phyloP scores from a whole-genome alignment of 305 asterid species.

The Plantago coronopus region DNA sequence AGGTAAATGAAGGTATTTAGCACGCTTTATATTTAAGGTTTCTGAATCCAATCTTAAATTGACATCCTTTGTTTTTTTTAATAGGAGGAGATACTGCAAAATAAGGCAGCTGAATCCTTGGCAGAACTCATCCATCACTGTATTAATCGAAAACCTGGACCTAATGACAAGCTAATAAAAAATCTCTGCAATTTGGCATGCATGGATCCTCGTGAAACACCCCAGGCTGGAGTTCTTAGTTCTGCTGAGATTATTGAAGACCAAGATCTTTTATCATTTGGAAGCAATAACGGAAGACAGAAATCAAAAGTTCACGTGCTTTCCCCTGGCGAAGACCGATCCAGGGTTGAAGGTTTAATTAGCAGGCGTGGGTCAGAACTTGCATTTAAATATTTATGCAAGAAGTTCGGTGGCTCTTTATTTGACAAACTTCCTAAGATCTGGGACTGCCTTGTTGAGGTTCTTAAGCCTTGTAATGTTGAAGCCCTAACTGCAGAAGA shows the following conservation, averaged over 20 bases:
- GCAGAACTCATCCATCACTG: constrained; percentile 89
- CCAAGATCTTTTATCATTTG: constrained; percentile 74
- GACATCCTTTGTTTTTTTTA: constrained; percentile 27
- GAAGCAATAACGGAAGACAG: constrained; percentile 51
- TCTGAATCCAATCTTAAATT: constrained; percentile 27
- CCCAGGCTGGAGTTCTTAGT: constrained; percentile 79
- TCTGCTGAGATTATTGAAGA: constrained; percentile 88
- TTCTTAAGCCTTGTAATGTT: constrained; percentile 70
- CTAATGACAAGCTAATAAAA: constrained; percentile 89
- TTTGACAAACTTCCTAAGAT: constrained; percentile 86
- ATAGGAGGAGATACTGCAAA: constrained; percentile 95
- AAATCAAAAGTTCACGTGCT: constrained; percentile 65
- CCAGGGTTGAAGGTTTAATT: constrained; percentile 79
- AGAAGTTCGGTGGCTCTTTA: constrained; percentile 73
- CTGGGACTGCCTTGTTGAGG: constrained; percentile 95
- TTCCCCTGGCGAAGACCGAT: constrained; percentile 87
- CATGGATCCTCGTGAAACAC: constrained; percentile 97
- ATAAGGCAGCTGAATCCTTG: constrained; percentile 86
- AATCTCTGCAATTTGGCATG: constrained; percentile 76
- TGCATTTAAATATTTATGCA: constrained; percentile 81
- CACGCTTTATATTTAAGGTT: constrained; percentile 18
- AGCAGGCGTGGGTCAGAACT: constrained; percentile 98
- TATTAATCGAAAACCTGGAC: constrained; percentile 85
- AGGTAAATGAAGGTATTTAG: constrained; percentile 42
- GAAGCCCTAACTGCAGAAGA: constrained; percentile 57